Evolutionary conservation across 2,329 filamentous ascomycete genomes (phyloP).

Genomic region (Talaromyces sp.): DNA sequence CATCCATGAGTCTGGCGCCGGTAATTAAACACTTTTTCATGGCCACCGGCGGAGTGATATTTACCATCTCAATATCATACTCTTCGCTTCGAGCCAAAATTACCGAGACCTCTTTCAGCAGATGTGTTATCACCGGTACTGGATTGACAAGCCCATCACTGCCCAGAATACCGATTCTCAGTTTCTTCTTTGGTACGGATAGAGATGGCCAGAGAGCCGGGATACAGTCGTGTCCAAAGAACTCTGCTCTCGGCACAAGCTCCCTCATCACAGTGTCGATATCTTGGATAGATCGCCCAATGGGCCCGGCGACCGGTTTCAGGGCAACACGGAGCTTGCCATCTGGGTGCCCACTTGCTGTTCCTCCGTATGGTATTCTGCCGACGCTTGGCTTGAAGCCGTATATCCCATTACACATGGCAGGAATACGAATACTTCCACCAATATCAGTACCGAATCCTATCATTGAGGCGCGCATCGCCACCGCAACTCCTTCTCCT

Average conservation of each 20-base stretch:
- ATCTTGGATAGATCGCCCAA: constrained; percentile 21
- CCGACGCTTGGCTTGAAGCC: constrained; percentile 39
- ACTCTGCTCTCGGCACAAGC: constrained; percentile 42
- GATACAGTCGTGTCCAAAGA: constrained; percentile 42
- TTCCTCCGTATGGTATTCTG: constrained; percentile 36
- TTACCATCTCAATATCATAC: constrained; percentile 51
- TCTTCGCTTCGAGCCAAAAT: constrained; percentile 21
- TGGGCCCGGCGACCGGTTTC: constrained; percentile 15
- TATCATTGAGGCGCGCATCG: constrained; percentile 53
- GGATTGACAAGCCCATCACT: constrained; percentile 35
- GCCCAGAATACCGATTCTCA: constrained; percentile 38
- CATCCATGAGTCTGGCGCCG: constrained; percentile 53
- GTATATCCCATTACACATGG: constrained; percentile 43
- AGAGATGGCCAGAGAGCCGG: constrained; percentile 30
- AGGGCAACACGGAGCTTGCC: constrained; percentile 48
- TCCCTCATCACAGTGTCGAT: constrained; percentile 19
- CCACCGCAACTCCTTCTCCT: constrained; percentile 58
- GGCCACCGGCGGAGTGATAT: constrained; percentile 49
- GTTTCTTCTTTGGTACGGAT: constrained; percentile 17
- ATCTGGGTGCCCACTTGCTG: constrained; percentile 46
- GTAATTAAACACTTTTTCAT: constrained; percentile 53
- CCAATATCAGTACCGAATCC: constrained; percentile 56
- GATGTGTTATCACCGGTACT: constrained; percentile 34
- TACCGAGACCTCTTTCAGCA: constrained; percentile 34
- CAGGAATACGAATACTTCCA: constrained; percentile 34